Percentiles rank a stretch among this genome's conserved stretches.
These are phyloP conservation scores for Cladobotryum protrusum DNA, from an alignment of 2,329 filamentous ascomycete species.

Conservation along the genomic window DNA sequence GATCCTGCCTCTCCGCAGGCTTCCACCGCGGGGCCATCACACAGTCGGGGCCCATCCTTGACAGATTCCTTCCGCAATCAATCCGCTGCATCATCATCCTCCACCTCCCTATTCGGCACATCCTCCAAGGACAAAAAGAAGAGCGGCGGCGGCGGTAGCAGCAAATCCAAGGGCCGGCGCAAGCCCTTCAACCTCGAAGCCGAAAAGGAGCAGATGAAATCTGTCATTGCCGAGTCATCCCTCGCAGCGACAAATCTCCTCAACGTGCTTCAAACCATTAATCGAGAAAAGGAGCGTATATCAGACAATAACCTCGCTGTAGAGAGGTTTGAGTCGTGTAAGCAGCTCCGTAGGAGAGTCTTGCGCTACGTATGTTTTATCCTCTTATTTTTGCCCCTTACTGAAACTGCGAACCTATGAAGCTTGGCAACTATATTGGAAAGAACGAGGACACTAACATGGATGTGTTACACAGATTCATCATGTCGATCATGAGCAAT, in stretches of 20 bases:
- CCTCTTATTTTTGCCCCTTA: neutral
- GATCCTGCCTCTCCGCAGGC: constrained; percentile 31
- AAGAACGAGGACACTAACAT: neutral
- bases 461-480: constrained; percentile 57
- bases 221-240: constrained; percentile 80
- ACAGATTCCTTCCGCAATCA: constrained; percentile 6
- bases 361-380: constrained; percentile 64
- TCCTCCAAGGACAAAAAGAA: constrained; percentile 49
- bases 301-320: constrained; percentile 75
- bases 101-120: constrained; percentile 32
- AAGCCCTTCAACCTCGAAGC: constrained; percentile 74
- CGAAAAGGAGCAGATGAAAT: constrained; percentile 82
- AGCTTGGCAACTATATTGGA: neutral
- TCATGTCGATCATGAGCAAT: constrained; percentile 83
- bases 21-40: constrained; percentile 16
- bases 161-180: constrained; percentile 40
- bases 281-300: constrained; percentile 80
- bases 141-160: constrained; percentile 34
- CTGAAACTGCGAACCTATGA: no score
- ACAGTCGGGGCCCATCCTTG: constrained; percentile 12
- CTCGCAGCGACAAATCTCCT: constrained; percentile 86
- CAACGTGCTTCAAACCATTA: constrained; percentile 84
- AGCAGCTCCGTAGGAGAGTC: constrained; percentile 75
- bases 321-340: constrained; percentile 78
- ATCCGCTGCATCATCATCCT: constrained; percentile 13